Percentiles rank a stretch among this genome's conserved stretches.
Evolutionary conservation across 306 rosid species (phyloP).

Genomic region (Cucurbita ficifolia): DNA sequence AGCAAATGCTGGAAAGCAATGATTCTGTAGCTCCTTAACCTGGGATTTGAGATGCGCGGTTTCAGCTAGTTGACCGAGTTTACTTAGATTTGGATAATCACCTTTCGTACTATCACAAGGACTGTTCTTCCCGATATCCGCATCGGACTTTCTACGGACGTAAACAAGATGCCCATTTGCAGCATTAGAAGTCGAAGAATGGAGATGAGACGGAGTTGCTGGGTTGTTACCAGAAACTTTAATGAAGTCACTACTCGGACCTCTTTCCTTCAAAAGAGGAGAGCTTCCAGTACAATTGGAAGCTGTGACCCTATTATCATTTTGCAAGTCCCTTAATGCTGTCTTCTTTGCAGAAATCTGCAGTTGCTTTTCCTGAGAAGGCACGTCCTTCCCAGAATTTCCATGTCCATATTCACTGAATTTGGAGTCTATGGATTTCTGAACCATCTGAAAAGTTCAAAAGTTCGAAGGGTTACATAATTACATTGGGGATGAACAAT

Average conservation of each 20-base stretch:
- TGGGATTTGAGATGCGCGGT: conserved; percentile 28
- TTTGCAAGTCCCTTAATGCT: conserved; percentile 52
- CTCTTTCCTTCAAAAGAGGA: conserved; percentile 42
- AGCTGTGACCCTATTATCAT: conserved; percentile 32
- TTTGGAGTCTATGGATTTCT: conserved; percentile 43
- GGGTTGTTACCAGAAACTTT: conserved; percentile 53
- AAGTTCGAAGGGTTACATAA: conserved; percentile 8
- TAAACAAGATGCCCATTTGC: conserved; percentile 79
- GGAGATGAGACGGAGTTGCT: conserved; percentile 34
- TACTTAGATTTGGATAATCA: conserved; percentile 4
- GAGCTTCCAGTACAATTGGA: conserved; percentile 37
- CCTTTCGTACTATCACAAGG: conserved; percentile 38
- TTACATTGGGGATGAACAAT: background rate
- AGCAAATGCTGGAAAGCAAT: conserved; percentile 45
- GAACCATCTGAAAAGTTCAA: conserved; percentile 41
- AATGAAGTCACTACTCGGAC: conserved; percentile 25
- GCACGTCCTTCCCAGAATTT: conserved; percentile 35
- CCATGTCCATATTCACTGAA: conserved; percentile 38
- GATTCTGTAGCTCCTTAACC: conserved; percentile 39
- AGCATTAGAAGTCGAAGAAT: conserved; percentile 38
- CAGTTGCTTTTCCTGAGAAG: conserved; percentile 31
- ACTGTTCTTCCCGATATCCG: conserved; percentile 49
- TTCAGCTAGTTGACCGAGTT: conserved; percentile 21
- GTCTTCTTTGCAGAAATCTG: conserved; percentile 48
- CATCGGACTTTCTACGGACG: conserved; percentile 84